These are phyloP conservation scores for Stentor coeruleus DNA, from an alignment of 73 alveolate genomes.

Conservation along the genomic window DNA sequence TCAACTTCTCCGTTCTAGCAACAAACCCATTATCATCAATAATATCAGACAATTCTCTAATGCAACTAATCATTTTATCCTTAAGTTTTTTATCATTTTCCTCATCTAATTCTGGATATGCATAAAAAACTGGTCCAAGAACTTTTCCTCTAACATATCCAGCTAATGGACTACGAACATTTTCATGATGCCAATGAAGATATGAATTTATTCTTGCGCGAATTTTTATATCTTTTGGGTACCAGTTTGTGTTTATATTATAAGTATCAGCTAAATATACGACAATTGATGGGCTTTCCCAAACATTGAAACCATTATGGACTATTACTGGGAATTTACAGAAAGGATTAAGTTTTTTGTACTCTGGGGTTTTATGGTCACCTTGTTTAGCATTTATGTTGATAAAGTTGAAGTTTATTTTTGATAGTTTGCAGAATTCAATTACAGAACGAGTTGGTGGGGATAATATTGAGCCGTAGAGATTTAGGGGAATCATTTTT, in stretches of 20 bases:
- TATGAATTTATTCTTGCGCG: constrained; percentile 39
- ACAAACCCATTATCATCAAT: no score
- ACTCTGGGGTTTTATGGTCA: constrained; percentile 43
- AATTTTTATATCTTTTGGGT: constrained; percentile 42
- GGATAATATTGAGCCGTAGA: constrained; percentile 20
- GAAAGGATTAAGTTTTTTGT: constrained; percentile 39
- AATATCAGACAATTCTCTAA: no score
- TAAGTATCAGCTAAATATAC: constrained; percentile 41
- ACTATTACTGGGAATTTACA: constrained; percentile 48
- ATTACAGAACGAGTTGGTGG: constrained; percentile 55
- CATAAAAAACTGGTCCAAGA: background rate
- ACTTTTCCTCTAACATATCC: background rate
- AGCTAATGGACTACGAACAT: constrained; percentile 30
- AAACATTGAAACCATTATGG: constrained; percentile 42
- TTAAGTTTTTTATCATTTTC: background rate
- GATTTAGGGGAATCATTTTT: no score
- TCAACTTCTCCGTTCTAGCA: background rate
- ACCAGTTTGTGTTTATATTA: constrained; percentile 53
- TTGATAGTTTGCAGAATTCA: constrained; percentile 45
- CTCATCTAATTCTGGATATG: background rate
- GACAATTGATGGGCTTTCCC: constrained; percentile 62
- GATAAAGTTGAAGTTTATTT: constrained; percentile 34
- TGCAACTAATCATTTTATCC: no score
- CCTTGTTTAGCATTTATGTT: constrained; percentile 37
- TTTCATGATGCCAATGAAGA: constrained; percentile 62